Percentiles rank a stretch among this genome's conserved stretches.
Evolutionary conservation across 768 basidiomycete species (phyloP).

Genomic region (Boletus bicolor): DNA sequence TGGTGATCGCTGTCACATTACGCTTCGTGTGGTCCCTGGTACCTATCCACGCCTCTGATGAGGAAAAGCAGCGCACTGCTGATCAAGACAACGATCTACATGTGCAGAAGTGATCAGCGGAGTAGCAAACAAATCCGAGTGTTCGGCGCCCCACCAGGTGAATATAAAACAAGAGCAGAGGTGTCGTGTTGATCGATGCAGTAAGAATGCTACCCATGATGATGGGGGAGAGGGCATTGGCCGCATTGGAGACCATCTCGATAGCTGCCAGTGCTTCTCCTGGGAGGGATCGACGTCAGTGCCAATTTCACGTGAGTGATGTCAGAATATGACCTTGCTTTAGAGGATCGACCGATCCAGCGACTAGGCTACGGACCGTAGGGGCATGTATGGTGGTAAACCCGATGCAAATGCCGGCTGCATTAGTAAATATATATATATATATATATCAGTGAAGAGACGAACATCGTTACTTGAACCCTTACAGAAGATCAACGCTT

Average conservation of each 20-base stretch:
- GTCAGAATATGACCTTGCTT: constrained; percentile 22
- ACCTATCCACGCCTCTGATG: constrained; percentile 23
- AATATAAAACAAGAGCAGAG: constrained; percentile 25
- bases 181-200: constrained; percentile 18
- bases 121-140: background rate
- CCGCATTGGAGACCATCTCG: constrained; percentile 25
- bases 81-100: constrained; percentile 16
- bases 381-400: constrained; percentile 15
- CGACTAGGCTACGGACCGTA: constrained; percentile 24
- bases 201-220: constrained; percentile 31
- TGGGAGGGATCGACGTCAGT: background rate
- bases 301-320: too few relatives aligned
- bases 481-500: constrained; percentile 17
- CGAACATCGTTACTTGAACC: background rate
- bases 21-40: constrained; percentile 9
- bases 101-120: background rate
- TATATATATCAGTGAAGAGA: background rate
- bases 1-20: background rate
- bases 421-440: too few relatives aligned
- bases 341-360: constrained; percentile 26
- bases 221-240: constrained; percentile 24
- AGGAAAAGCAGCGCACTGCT: constrained; percentile 22
- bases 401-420: constrained; percentile 22
- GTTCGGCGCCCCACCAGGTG: constrained; percentile 16
- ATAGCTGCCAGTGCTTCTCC: constrained; percentile 30